Evolutionary conservation across 164 flowering plant species (phyloP).

Genomic region (Magnolia changhungtana): DNA sequence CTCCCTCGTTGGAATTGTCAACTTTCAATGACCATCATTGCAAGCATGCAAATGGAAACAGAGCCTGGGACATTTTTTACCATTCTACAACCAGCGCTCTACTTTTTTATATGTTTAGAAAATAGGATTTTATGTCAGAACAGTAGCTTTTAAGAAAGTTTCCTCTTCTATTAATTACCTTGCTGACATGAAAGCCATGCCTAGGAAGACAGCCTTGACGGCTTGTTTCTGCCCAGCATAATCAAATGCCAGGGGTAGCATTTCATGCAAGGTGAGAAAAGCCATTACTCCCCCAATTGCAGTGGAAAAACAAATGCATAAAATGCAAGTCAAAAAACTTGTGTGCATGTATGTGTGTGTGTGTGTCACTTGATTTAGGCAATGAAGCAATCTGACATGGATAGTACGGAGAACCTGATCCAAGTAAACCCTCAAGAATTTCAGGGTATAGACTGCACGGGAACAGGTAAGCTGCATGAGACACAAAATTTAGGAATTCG

Average conservation of each 20-base stretch:
- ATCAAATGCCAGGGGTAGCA: slow-evolving; percentile 95
- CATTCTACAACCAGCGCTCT: too few species aligned
- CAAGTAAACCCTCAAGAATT: slow-evolving; percentile 88
- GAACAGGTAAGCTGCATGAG: slow-evolving; percentile 72
- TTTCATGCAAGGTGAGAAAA: slow-evolving; percentile 92
- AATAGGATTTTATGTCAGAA: too few species aligned
- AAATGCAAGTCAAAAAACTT: too few species aligned
- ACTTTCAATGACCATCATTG: too few species aligned
- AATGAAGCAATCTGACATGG: not conserved
- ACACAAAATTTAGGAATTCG: not conserved
- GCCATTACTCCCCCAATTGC: slow-evolving; percentile 99
- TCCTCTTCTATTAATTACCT: slow-evolving; percentile 44
- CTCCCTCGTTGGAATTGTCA: too few species aligned
- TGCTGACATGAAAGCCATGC: slow-evolving; percentile 99
- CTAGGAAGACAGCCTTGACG: slow-evolving; percentile 87
- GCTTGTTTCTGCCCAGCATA: slow-evolving; percentile 97
- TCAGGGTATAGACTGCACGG: slow-evolving; percentile 89
- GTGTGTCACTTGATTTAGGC: not conserved
- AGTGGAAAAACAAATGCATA: not conserved
- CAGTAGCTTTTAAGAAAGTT: too few species aligned
- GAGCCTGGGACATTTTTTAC: too few species aligned
- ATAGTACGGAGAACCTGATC: slow-evolving; percentile 52
- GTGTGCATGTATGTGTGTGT: not conserved
- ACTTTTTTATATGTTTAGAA: too few species aligned
- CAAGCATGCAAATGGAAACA: too few species aligned